Conservation (phyloP, 805 yeast genomes). For the Saturnispora besseyi region DNA sequence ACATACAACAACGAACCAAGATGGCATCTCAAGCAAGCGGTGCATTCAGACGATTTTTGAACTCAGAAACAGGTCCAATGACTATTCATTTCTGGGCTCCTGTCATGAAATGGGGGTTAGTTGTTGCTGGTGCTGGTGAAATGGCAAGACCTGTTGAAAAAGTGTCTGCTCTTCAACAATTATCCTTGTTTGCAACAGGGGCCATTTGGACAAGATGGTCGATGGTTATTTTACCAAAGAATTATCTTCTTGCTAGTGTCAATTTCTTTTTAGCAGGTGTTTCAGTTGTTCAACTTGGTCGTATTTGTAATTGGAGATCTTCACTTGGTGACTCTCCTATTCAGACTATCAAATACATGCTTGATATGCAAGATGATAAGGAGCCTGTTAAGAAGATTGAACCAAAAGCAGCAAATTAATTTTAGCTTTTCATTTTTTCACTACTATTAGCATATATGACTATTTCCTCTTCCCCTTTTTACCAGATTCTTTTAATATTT, state of each 20-base stretch:
- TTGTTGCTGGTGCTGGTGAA: conserved; percentile 85
- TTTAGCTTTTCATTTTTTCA: background rate
- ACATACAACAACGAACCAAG: background rate
- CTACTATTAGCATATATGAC: background rate
- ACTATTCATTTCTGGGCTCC: conserved; percentile 98
- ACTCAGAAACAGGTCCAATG: conserved; percentile 89
- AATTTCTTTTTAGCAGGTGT: conserved; percentile 89
- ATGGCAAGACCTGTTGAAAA: conserved; percentile 85
- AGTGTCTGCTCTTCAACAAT: conserved; percentile 81
- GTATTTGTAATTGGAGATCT: conserved; percentile 61
- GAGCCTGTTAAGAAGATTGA: background rate
- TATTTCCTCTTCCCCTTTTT: background rate
- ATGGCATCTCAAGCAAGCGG: conserved; percentile 8
- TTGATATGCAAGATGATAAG: conserved; percentile 33
- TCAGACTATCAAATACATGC: conserved; percentile 51
- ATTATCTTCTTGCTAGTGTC: conserved; percentile 80
- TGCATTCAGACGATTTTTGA: conserved; percentile 60
- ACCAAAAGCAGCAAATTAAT: background rate
- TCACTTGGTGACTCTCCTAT: conserved; percentile 50
- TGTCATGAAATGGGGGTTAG: conserved; percentile 74
- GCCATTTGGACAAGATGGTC: conserved; percentile 98
- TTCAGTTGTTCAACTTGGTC: conserved; percentile 72
- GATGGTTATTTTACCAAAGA: conserved; percentile 82
- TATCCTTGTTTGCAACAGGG: conserved; percentile 85
- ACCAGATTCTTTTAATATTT: background rate